Percentiles rank a stretch among this genome's conserved stretches.
phyloP scores from a whole-genome alignment of 1,284 basidiomycete genomes.

The Cryptococcus sp. region DNA sequence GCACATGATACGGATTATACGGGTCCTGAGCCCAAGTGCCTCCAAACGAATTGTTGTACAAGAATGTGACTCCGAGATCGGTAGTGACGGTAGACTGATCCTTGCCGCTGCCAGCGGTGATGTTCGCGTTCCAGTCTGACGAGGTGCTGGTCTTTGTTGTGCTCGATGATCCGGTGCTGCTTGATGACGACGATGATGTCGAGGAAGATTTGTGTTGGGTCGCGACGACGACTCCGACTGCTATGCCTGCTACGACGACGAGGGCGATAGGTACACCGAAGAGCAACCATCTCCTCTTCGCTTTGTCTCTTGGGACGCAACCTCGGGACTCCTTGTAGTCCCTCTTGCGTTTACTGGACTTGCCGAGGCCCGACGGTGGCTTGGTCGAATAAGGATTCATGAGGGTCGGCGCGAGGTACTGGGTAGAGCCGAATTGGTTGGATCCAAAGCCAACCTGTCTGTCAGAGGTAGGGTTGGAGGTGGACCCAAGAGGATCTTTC shows the following conservation, averaged over 20 bases:
- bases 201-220: conserved; percentile 16
- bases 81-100: conserved; percentile 41
- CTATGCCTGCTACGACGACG: conserved; percentile 42
- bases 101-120: conserved; percentile 25
- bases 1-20: conserved; percentile 62
- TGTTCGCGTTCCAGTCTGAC: conserved; percentile 13
- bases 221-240: conserved; percentile 35
- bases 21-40: conserved; percentile 71
- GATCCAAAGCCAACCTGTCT: conserved; percentile 9
- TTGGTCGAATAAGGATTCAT: neutral
- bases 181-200: conserved; percentile 4
- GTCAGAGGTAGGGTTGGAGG: neutral
- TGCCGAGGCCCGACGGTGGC: neutral
- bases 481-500: conserved; percentile 22
- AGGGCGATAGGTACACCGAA: conserved; percentile 35
- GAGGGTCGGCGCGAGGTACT: conserved; percentile 20
- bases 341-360: neutral
- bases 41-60: conserved; percentile 74
- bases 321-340: conserved; percentile 1
- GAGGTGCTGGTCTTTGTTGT: conserved; percentile 1
- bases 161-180: conserved; percentile 6
- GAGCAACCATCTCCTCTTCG: conserved; percentile 40
- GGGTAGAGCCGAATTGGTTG: conserved; percentile 27
- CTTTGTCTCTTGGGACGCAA: conserved; percentile 21
- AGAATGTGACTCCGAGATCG: conserved; percentile 69